Evolutionary conservation across 169 alveolate genomes (phyloP).

Genomic region (Eimeria falciformis): DNA sequence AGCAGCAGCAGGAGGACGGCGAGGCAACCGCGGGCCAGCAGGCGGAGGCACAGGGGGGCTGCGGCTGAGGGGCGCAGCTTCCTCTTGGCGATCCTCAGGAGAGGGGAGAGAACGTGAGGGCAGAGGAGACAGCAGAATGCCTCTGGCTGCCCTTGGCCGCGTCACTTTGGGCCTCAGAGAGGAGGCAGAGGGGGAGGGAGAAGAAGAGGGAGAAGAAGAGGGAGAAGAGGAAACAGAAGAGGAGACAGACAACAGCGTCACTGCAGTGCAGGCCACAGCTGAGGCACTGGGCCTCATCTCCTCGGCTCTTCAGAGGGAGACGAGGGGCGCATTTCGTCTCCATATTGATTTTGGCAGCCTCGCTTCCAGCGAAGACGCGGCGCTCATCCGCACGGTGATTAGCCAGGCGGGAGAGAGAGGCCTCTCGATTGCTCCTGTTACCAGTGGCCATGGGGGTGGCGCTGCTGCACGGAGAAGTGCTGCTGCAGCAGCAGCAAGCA

Average conservation of each 20-base stretch:
- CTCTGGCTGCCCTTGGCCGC: too few species aligned
- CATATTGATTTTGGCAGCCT: conserved; percentile 14
- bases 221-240: not conserved
- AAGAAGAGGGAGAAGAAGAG: not conserved
- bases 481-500: conserved; percentile 35
- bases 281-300: not conserved
- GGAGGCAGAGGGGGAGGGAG: not conserved
- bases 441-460: not conserved
- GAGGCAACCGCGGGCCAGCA: not conserved
- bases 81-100: not conserved
- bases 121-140: not conserved
- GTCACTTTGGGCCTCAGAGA: too few species aligned
- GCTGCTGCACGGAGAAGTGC: not conserved
- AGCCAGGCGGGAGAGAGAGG: conserved; percentile 41
- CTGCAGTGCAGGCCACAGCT: conserved; percentile 21
- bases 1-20: too few species aligned
- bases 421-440: conserved; percentile 2
- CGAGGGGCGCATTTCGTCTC: conserved; percentile 18
- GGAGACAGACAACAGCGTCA: not conserved
- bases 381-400: not conserved
- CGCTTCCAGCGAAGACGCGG: not conserved
- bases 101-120: not conserved
- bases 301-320: conserved; percentile 37
- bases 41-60: not conserved
- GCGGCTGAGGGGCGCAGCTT: not conserved